These are phyloP conservation scores for Coprinopsis strossmayeri DNA, from an alignment of 768 basidiomycete genomes.

Conservation along the genomic window DNA sequence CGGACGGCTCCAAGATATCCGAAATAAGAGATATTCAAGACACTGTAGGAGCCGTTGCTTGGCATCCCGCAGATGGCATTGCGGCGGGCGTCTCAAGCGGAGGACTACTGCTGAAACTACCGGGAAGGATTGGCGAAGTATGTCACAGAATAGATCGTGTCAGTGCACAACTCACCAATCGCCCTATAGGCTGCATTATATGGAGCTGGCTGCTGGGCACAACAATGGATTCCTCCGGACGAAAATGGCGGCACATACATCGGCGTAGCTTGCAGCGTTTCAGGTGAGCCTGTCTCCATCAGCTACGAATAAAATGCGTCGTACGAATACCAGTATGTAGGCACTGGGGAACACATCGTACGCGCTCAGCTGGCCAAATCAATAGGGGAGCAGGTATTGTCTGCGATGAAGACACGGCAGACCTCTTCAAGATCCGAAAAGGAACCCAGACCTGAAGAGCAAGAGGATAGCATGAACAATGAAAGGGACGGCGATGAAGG, in stretches of 20 bases:
- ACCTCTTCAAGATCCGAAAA: background rate
- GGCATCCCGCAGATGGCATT: constrained; percentile 35
- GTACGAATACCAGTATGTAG: constrained; percentile 23
- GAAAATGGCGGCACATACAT: constrained; percentile 9
- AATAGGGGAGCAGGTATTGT: constrained; percentile 37
- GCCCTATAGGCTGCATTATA: constrained; percentile 53
- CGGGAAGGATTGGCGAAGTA: constrained; percentile 76
- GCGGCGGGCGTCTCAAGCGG: constrained; percentile 82
- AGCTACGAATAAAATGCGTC: constrained; percentile 1
- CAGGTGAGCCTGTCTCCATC: constrained; percentile 31
- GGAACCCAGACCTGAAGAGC: constrained; percentile 3
- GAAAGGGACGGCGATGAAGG: background rate
- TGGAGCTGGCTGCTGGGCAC: constrained; percentile 76
- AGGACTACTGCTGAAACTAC: constrained; percentile 68
- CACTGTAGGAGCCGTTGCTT: constrained; percentile 76
- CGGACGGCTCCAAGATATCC: constrained; percentile 25
- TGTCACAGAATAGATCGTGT: too few species aligned
- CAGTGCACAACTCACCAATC: too few species aligned
- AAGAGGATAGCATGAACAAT: constrained; percentile 18
- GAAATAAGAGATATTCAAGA: constrained; percentile 48
- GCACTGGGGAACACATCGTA: constrained; percentile 68
- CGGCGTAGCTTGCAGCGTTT: constrained; percentile 65
- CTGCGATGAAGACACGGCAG: constrained; percentile 16
- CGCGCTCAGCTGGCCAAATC: constrained; percentile 47
- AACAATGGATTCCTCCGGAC: constrained; percentile 17